A percentile compares a stretch with the other conserved stretches of the same genome.
Evolutionary conservation across 1,284 basidiomycete genomes (phyloP).

Genomic region (Pulveroboletus sp.): DNA sequence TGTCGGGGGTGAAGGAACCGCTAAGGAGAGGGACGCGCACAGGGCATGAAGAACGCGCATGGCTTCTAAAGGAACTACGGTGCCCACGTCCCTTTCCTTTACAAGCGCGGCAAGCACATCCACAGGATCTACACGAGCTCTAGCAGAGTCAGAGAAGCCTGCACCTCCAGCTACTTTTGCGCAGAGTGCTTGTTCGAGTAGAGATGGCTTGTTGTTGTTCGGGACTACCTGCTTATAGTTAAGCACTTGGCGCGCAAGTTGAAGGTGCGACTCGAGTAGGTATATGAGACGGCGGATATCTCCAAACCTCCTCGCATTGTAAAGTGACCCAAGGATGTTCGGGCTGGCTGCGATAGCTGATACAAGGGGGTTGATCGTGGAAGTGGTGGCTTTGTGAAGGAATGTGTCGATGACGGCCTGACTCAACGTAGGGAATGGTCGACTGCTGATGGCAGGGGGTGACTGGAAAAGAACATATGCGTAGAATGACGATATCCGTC

Average conservation of each 20-base stretch:
- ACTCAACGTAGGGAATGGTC: constrained; percentile 59
- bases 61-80: constrained; percentile 60
- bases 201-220: constrained; percentile 49
- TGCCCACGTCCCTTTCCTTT: constrained; percentile 60
- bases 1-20: constrained; percentile 60
- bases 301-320: constrained; percentile 60
- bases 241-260: constrained; percentile 60
- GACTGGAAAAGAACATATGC: constrained; percentile 65
- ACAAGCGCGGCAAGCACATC: constrained; percentile 70
- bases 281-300: constrained; percentile 71
- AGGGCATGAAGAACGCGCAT: constrained; percentile 66
- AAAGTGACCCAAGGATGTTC: constrained; percentile 59
- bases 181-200: constrained; percentile 76
- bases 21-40: constrained; percentile 62
- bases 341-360: constrained; percentile 64
- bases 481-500: constrained; percentile 66
- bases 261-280: constrained; percentile 67
- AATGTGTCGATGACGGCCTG: constrained; percentile 66
- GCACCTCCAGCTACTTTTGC: constrained; percentile 54
- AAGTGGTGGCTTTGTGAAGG: constrained; percentile 68
- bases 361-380: constrained; percentile 75
- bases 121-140: constrained; percentile 61
- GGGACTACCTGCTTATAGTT: constrained; percentile 54
- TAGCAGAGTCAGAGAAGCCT: constrained; percentile 47
- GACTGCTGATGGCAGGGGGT: constrained; percentile 51